These are phyloP conservation scores for Nymphaea colorata DNA, from an alignment of 164 flowering plant genomes.

Conservation along the genomic window DNA sequence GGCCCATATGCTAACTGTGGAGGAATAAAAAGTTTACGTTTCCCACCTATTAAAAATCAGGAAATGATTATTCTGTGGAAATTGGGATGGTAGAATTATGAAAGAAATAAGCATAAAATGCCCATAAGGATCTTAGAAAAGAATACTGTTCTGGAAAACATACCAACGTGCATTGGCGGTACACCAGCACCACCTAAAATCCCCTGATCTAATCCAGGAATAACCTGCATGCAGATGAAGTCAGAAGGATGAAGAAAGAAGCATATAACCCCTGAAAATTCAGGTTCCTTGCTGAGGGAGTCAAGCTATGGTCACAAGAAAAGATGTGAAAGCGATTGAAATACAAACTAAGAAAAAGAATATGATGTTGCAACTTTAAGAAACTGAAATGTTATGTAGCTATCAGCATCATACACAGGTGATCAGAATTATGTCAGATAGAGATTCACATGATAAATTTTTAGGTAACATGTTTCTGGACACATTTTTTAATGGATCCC, in stretches of 20 bases:
- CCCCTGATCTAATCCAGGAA: constrained; percentile 83
- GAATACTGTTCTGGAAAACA: background rate
- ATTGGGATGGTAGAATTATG: background rate
- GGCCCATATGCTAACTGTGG: constrained; percentile 87
- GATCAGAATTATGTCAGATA: too few species aligned
- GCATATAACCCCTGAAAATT: background rate
- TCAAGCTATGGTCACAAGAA: background rate
- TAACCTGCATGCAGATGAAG: constrained; percentile 31
- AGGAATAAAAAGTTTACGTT: constrained; percentile 80
- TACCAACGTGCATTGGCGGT: constrained; percentile 86
- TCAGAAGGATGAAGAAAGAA: background rate
- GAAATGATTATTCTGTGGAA: background rate
- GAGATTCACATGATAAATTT: too few species aligned
- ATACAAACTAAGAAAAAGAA: background rate
- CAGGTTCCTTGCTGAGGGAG: background rate
- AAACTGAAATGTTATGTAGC: too few species aligned
- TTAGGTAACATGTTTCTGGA: too few species aligned
- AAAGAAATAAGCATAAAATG: background rate
- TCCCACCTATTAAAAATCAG: constrained; percentile 48
- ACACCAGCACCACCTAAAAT: constrained; percentile 85
- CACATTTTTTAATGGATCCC: too few species aligned
- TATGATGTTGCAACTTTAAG: background rate
- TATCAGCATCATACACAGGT: too few species aligned
- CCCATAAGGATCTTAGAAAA: background rate
- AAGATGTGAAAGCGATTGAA: background rate